Base-by-base conservation (phyloP, 2,329 filamentous ascomycete genomes). In the Arachnopeziza araneosa region DNA sequence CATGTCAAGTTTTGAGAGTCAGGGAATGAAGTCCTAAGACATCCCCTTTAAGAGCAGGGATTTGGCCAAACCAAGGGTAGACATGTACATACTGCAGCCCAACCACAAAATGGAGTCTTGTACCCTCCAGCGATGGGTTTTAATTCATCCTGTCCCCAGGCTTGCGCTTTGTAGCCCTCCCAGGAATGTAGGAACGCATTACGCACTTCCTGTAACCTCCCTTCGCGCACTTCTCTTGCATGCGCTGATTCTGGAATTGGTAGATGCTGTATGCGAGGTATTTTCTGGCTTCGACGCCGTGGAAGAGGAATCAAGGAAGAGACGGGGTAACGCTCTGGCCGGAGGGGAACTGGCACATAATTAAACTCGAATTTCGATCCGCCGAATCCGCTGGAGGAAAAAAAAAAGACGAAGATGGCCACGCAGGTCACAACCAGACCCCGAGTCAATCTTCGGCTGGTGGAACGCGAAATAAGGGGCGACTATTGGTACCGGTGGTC, bases 121-220 rank as follows among this genome's bases (percentile, higher is more conserved):
- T 77, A 83, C 6, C 76, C 78, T 60, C 86, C 87, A 30, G 82
- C 82, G 12, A 93, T 77, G 1, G 93, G 93, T 54, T 75, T 81
- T n/a, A 98, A 77, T 76, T 98, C 93, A 71, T 98, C 93, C 66
- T 95, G 89, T 64, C 85, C 84, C 85, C 90, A 95, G 10, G 92
- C 93, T 66, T 86, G 80, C 61, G 84, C 79, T 70, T 84, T 88
- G 76, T 98, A 98, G n/a, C 90, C 90, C 2, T 79, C 76, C 93
- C 93, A 98, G 0, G 91, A 58, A 58, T 69, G 68, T 32, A 66
- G 24, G 51, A 69, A 70, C 3, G 61, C 64, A 21, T 64, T 59
- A 3, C 60, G 58, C 7, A 69, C 65, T 44, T 69, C 64, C 4
- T 60, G 26, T 52, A 66, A 32, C 12, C 68, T 55, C 10, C 50